Evolutionary conservation across 495 filamentous ascomycete species (phyloP).

Genomic region (Penicillium odoratum): DNA sequence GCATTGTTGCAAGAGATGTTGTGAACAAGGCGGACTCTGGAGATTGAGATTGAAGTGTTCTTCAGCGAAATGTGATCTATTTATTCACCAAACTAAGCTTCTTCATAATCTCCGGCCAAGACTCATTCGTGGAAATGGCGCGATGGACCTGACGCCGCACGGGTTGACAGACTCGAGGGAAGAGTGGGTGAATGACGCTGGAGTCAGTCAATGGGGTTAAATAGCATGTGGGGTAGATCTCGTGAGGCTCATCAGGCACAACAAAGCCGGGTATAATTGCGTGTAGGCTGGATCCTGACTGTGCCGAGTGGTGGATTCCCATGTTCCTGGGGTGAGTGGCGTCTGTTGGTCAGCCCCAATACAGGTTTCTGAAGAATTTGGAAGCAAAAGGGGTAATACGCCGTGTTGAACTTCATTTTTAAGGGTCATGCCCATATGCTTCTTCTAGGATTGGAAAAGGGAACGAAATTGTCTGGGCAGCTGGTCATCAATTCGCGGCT

Average conservation of each 20-base stretch:
- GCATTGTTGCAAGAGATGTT: conserved; percentile 8
- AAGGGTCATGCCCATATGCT: too few species aligned
- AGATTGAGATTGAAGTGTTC: background rate
- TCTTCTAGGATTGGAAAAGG: background rate
- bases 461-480: background rate
- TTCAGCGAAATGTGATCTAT: background rate
- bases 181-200: background rate
- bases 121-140: conserved; percentile 8
- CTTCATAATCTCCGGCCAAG: background rate
- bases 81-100: background rate
- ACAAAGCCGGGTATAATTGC: background rate
- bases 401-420: background rate
- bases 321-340: background rate
- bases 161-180: background rate
- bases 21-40: background rate
- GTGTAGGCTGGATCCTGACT: background rate
- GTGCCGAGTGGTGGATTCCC: conserved; percentile 3
- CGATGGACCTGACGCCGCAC: background rate
- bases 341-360: background rate
- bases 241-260: background rate
- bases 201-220: conserved; percentile 7
- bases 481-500: too few species aligned
- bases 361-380: background rate
- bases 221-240: conserved; percentile 5
- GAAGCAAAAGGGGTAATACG: background rate